These are phyloP conservation scores for Ulvella scutata DNA, from an alignment of 139 green algal species.

Conservation along the genomic window DNA sequence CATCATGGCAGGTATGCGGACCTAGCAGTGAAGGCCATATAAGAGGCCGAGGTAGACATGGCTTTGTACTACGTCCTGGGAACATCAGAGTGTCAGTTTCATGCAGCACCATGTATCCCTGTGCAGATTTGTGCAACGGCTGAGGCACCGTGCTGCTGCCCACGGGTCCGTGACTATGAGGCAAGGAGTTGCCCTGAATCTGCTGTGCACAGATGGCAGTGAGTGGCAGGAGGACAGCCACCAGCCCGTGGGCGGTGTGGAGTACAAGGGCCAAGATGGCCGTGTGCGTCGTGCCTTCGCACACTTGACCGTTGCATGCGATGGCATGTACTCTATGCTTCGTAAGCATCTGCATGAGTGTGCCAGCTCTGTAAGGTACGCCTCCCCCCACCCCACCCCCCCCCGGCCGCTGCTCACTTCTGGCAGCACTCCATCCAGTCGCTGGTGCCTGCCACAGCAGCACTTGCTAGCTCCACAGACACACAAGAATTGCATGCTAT, in stretches of 20 bases:
- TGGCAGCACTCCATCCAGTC: no score
- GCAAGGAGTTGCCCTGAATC: conserved; percentile 45
- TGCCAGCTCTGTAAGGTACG: no score
- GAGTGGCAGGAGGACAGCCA: conserved; percentile 53
- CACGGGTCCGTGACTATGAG: conserved; percentile 42
- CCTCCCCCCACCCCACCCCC: no score
- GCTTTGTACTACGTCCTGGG: no score
- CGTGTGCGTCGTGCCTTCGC: conserved; percentile 29
- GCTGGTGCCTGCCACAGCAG: no score
- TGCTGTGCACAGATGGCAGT: conserved; percentile 46
- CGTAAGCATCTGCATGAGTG: not conserved
- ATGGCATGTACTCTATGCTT: conserved; percentile 94
- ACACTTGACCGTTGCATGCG: conserved; percentile 86
- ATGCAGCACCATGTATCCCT: not conserved
- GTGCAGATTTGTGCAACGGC: conserved; percentile 73
- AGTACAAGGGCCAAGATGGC: conserved; percentile 46
- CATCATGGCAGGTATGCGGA: conserved; percentile 50
- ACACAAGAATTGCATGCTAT: no score
- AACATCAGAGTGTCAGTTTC: no score
- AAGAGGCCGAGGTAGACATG: not conserved
- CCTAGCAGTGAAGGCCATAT: not conserved
- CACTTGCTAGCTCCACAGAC: no score
- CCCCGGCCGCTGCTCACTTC: no score
- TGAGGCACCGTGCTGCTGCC: conserved; percentile 46
- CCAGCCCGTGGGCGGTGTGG: conserved; percentile 71